Evolutionary conservation across 345 rosid genomes (phyloP), one percentile per base, ranked within the genome.

Genomic region (Gossypium australe): DNA sequence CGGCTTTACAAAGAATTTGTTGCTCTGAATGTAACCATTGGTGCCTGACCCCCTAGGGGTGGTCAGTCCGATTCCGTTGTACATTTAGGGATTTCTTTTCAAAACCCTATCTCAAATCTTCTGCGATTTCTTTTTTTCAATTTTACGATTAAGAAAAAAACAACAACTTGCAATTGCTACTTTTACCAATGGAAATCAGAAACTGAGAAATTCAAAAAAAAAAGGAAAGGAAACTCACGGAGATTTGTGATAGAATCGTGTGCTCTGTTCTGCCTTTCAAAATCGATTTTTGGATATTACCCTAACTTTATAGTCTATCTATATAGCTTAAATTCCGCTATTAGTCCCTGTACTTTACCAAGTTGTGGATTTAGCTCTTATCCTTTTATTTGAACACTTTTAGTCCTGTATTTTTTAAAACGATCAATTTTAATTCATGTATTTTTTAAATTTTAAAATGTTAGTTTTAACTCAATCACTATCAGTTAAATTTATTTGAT

Each of bases 41-140:
- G 99, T 95, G 29, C 97, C 99, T 0, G 99, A 95, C n/a, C 99
- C 99, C 61, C 99, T 86, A 2, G 98, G 86, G 38, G 99, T 95
- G 80, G 89, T 97, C 60, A 95, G 78, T 2, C 97, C 99, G 44
- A 91, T 91, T 47, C 98, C 97, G 90, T 95, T 95, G 74, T 93
- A 95, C 99, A 95, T 91, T n/a, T 11, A 48, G 51, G 70, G 51
- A 16, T 9, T 10, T n/a, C 18, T 6, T n/a, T 51, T 64, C 13
- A 12, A 51, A 75, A 75, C 48, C 77, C 70, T 74, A 74, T 48
- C 14, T 25, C 57, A 9, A 1, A 5, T 71, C 7, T 72, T 58
- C 41, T 18, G 51, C 53, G 13, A 22, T 68, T 48, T 2, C 11
- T 43, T 41, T 5, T 12, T 1, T 27, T 45, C 41, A 34, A 53